Conservation (phyloP, 1,139 yeast species). For the Yamadazyma spencermartinsiae region DNA sequence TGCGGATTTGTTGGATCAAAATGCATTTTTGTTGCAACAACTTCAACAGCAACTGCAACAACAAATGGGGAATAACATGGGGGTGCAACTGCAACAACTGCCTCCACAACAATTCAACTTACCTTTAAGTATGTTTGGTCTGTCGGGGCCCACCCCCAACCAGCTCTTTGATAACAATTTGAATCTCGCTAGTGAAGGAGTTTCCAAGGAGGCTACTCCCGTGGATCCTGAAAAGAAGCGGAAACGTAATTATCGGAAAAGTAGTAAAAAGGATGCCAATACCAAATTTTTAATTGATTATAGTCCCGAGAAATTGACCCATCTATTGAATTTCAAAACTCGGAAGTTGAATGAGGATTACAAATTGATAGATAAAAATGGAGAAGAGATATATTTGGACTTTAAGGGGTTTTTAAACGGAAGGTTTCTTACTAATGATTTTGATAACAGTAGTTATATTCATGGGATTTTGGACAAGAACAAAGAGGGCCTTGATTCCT, state of each 20-base stretch:
- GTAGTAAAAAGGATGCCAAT: conserved; percentile 8
- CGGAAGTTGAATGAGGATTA: conserved; percentile 21
- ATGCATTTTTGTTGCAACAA: conserved; percentile 6
- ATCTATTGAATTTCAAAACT: conserved; percentile 33
- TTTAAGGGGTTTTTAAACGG: conserved; percentile 46
- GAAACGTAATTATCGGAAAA: conserved; percentile 5
- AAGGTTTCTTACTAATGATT: conserved; percentile 43
- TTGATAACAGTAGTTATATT: conserved; percentile 41
- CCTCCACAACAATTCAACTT: conserved; percentile 2
- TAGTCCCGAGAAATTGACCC: conserved; percentile 26
- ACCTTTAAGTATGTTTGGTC: background rate
- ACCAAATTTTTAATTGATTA: conserved; percentile 24
- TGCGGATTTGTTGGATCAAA: conserved; percentile 5
- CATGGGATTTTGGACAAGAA: conserved; percentile 21
- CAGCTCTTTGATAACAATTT: background rate
- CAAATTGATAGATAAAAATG: conserved; percentile 32
- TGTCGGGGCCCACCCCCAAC: background rate
- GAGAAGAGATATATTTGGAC: conserved; percentile 25
- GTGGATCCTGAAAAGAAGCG: conserved; percentile 3
- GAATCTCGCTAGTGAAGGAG: background rate
- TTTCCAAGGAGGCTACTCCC: background rate
- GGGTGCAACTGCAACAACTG: conserved; percentile 1
- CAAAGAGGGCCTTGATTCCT: conserved; percentile 5
- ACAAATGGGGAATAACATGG: background rate
- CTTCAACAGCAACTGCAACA: conserved; percentile 6